Percentiles rank a stretch among this genome's conserved stretches.
phyloP scores from a whole-genome alignment of 2,329 filamentous ascomycete species.

The Geoglossum cookeanum region DNA sequence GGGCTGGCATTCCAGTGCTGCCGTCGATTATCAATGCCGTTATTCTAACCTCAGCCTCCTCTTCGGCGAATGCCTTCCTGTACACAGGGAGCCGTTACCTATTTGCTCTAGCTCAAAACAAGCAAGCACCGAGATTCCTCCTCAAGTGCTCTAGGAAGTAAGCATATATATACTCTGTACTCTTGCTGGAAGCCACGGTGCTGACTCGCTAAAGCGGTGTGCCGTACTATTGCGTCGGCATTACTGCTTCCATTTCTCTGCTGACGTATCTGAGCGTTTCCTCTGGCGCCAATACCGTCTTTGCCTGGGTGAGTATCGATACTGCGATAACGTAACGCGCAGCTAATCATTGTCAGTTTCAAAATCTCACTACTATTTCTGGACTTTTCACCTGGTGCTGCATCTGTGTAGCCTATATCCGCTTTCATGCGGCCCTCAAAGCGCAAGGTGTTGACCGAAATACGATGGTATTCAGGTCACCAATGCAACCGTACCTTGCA shows the following conservation, averaged over 20 bases:
- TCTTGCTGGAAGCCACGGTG: not conserved
- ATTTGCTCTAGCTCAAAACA: conserved; percentile 21
- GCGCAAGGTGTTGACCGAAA: conserved; percentile 20
- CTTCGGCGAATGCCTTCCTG: conserved; percentile 23
- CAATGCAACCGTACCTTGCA: conserved; percentile 34
- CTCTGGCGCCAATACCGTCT: conserved; percentile 21
- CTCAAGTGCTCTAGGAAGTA: conserved; percentile 5
- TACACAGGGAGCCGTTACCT: conserved; percentile 20
- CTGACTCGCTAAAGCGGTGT: conserved; percentile 18
- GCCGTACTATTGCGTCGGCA: conserved; percentile 23
- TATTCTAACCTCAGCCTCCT: conserved; percentile 23
- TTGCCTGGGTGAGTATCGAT: conserved; percentile 19
- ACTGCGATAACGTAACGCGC: not conserved
- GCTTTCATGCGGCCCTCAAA: conserved; percentile 24
- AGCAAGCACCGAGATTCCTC: conserved; percentile 20
- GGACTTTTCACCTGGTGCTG: conserved; percentile 31
- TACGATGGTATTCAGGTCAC: conserved; percentile 29
- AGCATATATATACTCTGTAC: not conserved
- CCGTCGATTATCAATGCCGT: conserved; percentile 22
- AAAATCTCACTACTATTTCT: conserved; percentile 27
- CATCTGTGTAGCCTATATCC: conserved; percentile 27
- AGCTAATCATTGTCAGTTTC: conserved; percentile 15
- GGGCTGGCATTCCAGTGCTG: conserved; percentile 24
- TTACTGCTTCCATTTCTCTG: conserved; percentile 23
- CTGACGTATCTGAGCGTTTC: conserved; percentile 27